Base-by-base conservation (phyloP, 495 filamentous ascomycete genomes). In the Annulohypoxylon stygium region DNA sequence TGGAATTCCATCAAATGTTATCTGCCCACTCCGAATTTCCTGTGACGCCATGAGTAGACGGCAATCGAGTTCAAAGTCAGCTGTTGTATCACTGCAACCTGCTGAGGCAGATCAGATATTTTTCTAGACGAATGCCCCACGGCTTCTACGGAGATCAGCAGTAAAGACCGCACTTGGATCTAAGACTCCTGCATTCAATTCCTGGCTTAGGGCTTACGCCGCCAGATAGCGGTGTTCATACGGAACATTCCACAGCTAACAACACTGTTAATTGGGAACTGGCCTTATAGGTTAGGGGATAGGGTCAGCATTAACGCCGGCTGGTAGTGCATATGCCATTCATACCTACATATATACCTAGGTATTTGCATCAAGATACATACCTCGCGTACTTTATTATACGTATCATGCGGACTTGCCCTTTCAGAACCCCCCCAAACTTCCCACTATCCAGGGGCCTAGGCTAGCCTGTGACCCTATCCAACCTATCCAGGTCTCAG, bases 191-290 rank as follows among this genome's bases (percentile, higher is more conserved):
- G 36, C 65, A 43, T 33, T 60, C 3, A 53, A 18, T 61, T 6
- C 26, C 57, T 71, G 47, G 63, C 36, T 41, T 66, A 71, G 69
- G 69, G 69, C 69, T 71, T 71, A 66, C 55, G 25, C 58, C 47
- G 37, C 57, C 18, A 68, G 41, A 47, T 55, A n/a, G 66, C 66
- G 47, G 66, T 9, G 33, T 25, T 54, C 18, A 30, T 43, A n/a
- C 39, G 39, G 39, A 43, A 43, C 4, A n/a, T 23, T 23, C 25
- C 18, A 65, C 12, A 53, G 23, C 34, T 45, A 65, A 41, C 62
- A 36, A 64, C 23, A 11, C 20, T 55, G 25, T 43, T 43, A 30
- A 30, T 23, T 26, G 20, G 30, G 12, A 34, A 18, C 37, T 51
- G 36, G 16, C 18, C 59, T 33, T 16, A 39, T 53, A 47, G 20